A percentile compares a stretch with the other conserved stretches of the same genome.
phyloP scores from a whole-genome alignment of 2,329 filamentous ascomycete genomes.

The Alternaria hordeiaustralica region DNA sequence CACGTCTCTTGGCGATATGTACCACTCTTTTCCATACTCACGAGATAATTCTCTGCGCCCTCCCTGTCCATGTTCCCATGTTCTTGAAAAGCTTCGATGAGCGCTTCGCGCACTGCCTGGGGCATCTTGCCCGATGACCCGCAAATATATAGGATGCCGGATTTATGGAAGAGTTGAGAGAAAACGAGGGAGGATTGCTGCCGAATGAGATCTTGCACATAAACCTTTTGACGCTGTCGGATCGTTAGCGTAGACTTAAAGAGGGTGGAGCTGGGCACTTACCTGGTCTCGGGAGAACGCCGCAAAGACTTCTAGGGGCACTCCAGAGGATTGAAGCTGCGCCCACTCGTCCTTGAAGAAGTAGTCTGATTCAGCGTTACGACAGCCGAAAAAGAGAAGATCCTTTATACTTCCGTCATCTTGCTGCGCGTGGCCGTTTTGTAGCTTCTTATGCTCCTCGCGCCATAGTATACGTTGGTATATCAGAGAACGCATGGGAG shows the following conservation, averaged over 20 bases:
- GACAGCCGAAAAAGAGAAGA: conserved; percentile 83
- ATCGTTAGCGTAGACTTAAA: background rate
- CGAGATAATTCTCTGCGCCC: conserved; percentile 63
- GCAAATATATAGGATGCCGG: conserved; percentile 64
- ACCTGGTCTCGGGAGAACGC: conserved; percentile 76
- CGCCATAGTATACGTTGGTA: conserved; percentile 67
- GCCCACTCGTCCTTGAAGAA: conserved; percentile 83
- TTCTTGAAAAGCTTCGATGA: conserved; percentile 66
- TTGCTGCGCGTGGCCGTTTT: conserved; percentile 1
- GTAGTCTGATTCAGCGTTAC: conserved; percentile 76
- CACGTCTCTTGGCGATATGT: conserved; percentile 74
- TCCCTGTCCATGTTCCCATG: conserved; percentile 51
- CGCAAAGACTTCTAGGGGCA: conserved; percentile 61
- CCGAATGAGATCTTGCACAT: conserved; percentile 70
- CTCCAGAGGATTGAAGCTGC: conserved; percentile 48
- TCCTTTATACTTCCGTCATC: conserved; percentile 17
- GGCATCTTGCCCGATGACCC: conserved; percentile 74
- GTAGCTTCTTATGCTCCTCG: conserved; percentile 14
- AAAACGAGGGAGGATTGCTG: conserved; percentile 59
- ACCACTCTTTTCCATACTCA: conserved; percentile 65
- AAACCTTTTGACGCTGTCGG: conserved; percentile 61
- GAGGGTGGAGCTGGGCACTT: background rate
- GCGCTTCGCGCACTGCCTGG: conserved; percentile 69
- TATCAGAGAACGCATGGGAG: conserved; percentile 82
- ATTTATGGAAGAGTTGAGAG: conserved; percentile 57